Conservation (phyloP, 257 asterid species). For the Anisodus tanguticus region DNA sequence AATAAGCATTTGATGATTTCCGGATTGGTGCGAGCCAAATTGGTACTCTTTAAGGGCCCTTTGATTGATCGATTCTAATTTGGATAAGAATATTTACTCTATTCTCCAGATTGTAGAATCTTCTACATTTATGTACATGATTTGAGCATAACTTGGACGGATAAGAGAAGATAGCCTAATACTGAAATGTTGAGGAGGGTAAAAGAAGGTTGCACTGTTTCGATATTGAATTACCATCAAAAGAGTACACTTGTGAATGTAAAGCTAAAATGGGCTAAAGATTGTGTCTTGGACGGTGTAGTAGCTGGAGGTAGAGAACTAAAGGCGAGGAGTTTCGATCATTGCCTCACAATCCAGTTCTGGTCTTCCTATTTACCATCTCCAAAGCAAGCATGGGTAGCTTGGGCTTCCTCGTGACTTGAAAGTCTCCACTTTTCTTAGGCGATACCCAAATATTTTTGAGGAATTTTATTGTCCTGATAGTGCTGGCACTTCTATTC, state of each 20-base stretch:
- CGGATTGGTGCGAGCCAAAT: neutral
- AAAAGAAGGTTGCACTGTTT: slow-evolving; percentile 6
- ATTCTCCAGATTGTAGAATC: neutral
- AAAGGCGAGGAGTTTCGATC: slow-evolving; percentile 69
- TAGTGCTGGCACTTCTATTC: slow-evolving; percentile 79
- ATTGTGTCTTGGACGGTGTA: slow-evolving; percentile 61
- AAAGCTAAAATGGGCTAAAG: slow-evolving; percentile 84
- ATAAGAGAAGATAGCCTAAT: neutral
- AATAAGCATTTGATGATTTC: neutral
- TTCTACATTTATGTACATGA: neutral
- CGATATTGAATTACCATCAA: slow-evolving; percentile 45
- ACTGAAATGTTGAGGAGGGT: slow-evolving; percentile 34
- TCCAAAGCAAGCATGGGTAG: slow-evolving; percentile 55
- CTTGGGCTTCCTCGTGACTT: slow-evolving; percentile 67
- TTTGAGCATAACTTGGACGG: neutral
- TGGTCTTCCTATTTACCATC: slow-evolving; percentile 68
- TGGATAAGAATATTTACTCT: neutral
- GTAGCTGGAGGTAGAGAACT: slow-evolving; percentile 60
- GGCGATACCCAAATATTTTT: slow-evolving; percentile 80
- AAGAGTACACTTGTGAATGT: slow-evolving; percentile 78
- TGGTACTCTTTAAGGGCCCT: neutral
- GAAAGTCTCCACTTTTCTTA: slow-evolving; percentile 71
- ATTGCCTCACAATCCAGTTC: slow-evolving; percentile 56
- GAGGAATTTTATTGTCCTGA: slow-evolving; percentile 62
- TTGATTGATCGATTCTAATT: neutral